phyloP scores from a whole-genome alignment of 768 basidiomycete species.

The Lactifluus hygrophoroides region DNA sequence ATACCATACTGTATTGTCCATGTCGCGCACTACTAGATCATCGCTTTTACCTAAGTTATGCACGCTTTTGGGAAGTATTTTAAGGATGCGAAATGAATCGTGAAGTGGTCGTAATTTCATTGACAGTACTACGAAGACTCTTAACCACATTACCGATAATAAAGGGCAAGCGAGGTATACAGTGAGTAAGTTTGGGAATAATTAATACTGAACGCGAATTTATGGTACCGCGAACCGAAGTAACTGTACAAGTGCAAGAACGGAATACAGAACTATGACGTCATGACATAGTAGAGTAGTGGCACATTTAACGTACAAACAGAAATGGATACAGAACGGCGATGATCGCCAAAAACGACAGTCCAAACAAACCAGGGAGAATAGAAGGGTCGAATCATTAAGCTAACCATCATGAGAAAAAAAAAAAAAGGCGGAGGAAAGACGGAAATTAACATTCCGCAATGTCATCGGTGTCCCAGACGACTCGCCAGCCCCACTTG shows the following conservation, averaged over 20 bases:
- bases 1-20: not conserved
- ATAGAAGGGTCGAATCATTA: not conserved
- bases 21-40: too few relatives aligned
- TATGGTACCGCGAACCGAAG: not conserved
- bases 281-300: not conserved
- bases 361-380: not conserved
- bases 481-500: constrained; percentile 18
- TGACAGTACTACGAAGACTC: not conserved
- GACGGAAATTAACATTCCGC: not conserved
- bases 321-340: constrained; percentile 3
- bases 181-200: not conserved
- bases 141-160: constrained; percentile 1
- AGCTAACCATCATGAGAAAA: not conserved
- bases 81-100: not conserved
- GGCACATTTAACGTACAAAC: constrained; percentile 7
- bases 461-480: constrained; percentile 15
- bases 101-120: constrained; percentile 1
- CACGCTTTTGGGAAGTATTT: too few relatives aligned
- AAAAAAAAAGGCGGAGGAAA: not conserved
- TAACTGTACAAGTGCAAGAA: not conserved
- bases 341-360: not conserved
- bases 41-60: too few relatives aligned
- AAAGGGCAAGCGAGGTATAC: not conserved
- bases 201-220: constrained; percentile 3
- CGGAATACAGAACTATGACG: not conserved